Evolutionary conservation across 2,329 filamentous ascomycete genomes (phyloP), one percentile per base, ranked within the genome.

Genomic region (Dothidotthia symphoricarpi): DNA sequence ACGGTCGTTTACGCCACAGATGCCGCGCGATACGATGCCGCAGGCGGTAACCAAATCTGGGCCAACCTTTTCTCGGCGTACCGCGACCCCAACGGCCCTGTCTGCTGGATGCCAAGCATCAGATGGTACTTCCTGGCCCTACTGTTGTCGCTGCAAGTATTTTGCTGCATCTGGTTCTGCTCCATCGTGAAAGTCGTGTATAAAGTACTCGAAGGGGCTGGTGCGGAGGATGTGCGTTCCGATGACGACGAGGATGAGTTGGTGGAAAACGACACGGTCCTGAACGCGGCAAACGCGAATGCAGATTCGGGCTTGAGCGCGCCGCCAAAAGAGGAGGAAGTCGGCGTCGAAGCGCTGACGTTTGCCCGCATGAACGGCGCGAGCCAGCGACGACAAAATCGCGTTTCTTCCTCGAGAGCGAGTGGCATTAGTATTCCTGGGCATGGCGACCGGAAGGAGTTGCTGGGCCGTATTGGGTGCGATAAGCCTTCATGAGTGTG

Each of bases 151-250:
- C 75, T 98, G 15, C 89, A 97, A 67, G 72, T 76, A 15, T 77
- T 98, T 36, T 89, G 86, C 22, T 72, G 95, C 24, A 76, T 86
- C 45, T 97, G 93, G 93, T 95, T 97, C 60, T 76, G 75, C 46
- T 86, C 95, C 82, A 95, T 97, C 51, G 69, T 90, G 26, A 81
- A 82, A 40, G 86, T 98, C 2, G 89, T 89, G 15, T 76, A 85
- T 46, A 83, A 84, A 45, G 89, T 97, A 5, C 63, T 97, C 24
- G 78, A 76, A 34, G 90, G 91, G 22, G 79, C 76, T 25, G 75
- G 80, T 22, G 89, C 91, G 4, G 89, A 96, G 48, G 93, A 98
- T 60, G 78, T 81, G 13, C 82, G 93, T 39, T 95, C 88, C 47
- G 91, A 96, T 53, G 88, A 88, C 48, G 89, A 95, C 5, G 86